Conservation (phyloP, 2,329 filamentous ascomycete genomes). For the Cytospora mali region DNA sequence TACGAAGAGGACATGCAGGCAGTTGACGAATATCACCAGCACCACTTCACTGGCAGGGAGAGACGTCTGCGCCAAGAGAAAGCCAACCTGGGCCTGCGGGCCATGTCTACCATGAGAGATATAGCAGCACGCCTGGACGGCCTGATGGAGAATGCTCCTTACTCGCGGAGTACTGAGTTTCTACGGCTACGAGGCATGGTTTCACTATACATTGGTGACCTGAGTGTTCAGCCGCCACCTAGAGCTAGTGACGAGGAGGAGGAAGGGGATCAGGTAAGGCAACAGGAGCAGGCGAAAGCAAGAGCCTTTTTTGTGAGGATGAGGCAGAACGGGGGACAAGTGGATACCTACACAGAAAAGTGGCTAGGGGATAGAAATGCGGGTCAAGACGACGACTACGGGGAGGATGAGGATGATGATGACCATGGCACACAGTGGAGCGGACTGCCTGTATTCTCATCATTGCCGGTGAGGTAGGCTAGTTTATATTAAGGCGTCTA, state of each 20-base stretch:
- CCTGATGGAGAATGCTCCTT: slow-evolving; percentile 70
- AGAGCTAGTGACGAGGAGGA: slow-evolving; percentile 33
- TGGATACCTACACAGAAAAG: slow-evolving; percentile 38
- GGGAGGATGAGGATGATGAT: slow-evolving; percentile 32
- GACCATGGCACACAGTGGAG: slow-evolving; percentile 31
- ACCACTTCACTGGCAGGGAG: slow-evolving; percentile 28
- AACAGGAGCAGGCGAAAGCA: slow-evolving; percentile 43
- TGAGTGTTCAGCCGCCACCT: slow-evolving; percentile 52
- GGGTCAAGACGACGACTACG: slow-evolving; percentile 34
- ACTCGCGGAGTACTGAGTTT: slow-evolving; percentile 66
- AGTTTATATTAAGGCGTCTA: neutral
- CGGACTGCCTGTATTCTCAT: slow-evolving; percentile 38
- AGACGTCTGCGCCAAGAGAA: slow-evolving; percentile 36
- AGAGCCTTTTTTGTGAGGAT: slow-evolving; percentile 43
- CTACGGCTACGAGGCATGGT: slow-evolving; percentile 74
- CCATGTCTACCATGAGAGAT: slow-evolving; percentile 60
- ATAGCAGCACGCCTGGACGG: slow-evolving; percentile 72
- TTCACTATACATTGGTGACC: slow-evolving; percentile 73
- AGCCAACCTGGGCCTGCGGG: slow-evolving; percentile 49
- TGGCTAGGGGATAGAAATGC: slow-evolving; percentile 32
- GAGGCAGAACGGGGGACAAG: slow-evolving; percentile 35
- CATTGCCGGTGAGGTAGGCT: slow-evolving; percentile 33
- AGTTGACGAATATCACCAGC: slow-evolving; percentile 12
- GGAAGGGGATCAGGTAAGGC: slow-evolving; percentile 37
- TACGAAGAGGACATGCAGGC: slow-evolving; percentile 30